Base-by-base conservation (phyloP, 495 filamentous ascomycete species). In the Monascus purpureus region DNA sequence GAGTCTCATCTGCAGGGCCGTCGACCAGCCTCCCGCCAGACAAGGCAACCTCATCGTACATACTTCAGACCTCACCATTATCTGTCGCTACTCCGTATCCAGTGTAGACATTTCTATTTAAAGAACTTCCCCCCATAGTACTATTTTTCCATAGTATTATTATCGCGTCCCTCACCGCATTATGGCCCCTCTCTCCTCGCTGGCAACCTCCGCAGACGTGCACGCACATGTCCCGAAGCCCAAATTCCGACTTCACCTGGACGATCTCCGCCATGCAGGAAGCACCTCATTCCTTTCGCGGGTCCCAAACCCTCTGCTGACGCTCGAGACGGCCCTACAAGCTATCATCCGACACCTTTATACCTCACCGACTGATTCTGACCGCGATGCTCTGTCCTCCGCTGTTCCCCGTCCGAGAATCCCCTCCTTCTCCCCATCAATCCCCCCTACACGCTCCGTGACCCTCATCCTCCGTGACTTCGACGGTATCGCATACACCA, bases 401-500 rank as follows among this genome's bases (percentile, higher is more conserved):
- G 55, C 0, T 66, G 63, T 9, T 27, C 13, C 29, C 25, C 38
- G 2, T 36, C n/a, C 45, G 35, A 30, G 25, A 37, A 11, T 29
- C 17, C 39, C 39, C 31, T 45, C 29, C 12, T 61, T 53, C 38
- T 39, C 18, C 3, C 54, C 60, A 0, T 46, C 31, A 22, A 54
- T 71, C 15, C 72, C 70, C 3, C 49, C 54, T 17, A 77, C 66
- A 6, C 78, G 85, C 25, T 90, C 82, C 13, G 73, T 96, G n/a
- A 94, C 86, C 0, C 51, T 96, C n/a, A 63, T 93, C 39, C 67
- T 95, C 9, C 74, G 79, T 3, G 59, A 75, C 31, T 84, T 92
- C 67, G 57, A 42, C 26, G 87, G 86, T 12, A 77, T 96, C 6
- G 90, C 90, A 20, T 90, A 93, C 54, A 97, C 90, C 3, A 82